phyloP scores from a whole-genome alignment of 2,329 filamentous ascomycete species.

The Aspergillus sp. region DNA sequence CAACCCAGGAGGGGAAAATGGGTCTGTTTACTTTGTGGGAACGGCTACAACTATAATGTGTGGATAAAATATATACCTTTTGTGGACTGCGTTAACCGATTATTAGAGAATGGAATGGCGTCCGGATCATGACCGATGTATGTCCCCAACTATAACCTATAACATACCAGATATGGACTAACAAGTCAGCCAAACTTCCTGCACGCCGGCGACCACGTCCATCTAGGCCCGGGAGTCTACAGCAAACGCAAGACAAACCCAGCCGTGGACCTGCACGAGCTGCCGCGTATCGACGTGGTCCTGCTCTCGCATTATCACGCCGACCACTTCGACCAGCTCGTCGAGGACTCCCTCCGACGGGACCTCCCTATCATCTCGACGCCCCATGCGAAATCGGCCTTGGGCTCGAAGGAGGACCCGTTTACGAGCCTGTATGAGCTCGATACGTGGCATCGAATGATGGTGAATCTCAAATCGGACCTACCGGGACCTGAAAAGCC shows the following conservation, averaged over 20 bases:
- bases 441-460: conserved; percentile 56
- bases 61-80: not conserved
- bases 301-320: conserved; percentile 66
- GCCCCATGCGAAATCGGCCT: conserved; percentile 57
- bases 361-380: conserved; percentile 64
- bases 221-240: conserved; percentile 64
- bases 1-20: conserved; percentile 32
- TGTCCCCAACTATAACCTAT: not conserved
- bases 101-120: conserved; percentile 39
- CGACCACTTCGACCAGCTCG: conserved; percentile 57
- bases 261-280: conserved; percentile 58
- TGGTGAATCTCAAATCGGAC: conserved; percentile 43
- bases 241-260: conserved; percentile 58
- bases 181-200: conserved; percentile 59
- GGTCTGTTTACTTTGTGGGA: conserved; percentile 40
- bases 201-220: conserved; percentile 65
- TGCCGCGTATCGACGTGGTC: conserved; percentile 61
- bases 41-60: conserved; percentile 41
- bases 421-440: conserved; percentile 58
- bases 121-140: conserved; percentile 43
- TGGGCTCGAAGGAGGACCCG: conserved; percentile 50
- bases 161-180: not conserved
- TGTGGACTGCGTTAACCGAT: not conserved
- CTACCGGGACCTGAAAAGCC: conserved; percentile 29
- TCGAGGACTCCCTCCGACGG: conserved; percentile 52